A percentile compares a stretch with the other conserved stretches of the same genome.
phyloP scores from a whole-genome alignment of 768 basidiomycete species.

The Pleurotus pulmonarius region DNA sequence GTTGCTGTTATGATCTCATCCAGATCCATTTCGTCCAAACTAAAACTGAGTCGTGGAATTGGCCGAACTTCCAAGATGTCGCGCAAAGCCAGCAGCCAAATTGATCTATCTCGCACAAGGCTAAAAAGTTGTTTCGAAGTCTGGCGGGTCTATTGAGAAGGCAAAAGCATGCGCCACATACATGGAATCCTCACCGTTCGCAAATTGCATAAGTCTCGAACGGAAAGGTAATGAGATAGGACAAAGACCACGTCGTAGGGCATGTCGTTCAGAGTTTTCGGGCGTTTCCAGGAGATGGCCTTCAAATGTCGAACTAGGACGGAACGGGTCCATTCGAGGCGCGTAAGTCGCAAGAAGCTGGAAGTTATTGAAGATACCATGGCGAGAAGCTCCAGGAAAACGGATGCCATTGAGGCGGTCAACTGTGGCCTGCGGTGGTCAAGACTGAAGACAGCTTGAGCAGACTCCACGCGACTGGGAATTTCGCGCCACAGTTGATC shows the following conservation, averaged over 20 bases:
- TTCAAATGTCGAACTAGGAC: too few relatives aligned
- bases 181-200: neutral
- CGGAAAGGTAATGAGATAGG: neutral
- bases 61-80: neutral
- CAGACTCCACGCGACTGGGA: too few relatives aligned
- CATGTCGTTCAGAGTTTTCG: neutral
- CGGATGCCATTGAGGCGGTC: too few relatives aligned
- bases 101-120: neutral
- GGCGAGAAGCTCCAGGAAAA: too few relatives aligned
- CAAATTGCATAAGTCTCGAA: neutral
- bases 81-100: neutral
- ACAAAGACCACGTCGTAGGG: neutral
- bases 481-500: too few relatives aligned
- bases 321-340: too few relatives aligned
- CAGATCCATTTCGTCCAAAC: neutral
- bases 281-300: neutral
- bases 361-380: too few relatives aligned
- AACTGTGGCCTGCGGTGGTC: too few relatives aligned
- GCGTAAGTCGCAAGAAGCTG: too few relatives aligned
- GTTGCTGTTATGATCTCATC: neutral
- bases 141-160: neutral
- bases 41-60: neutral
- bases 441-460: too few relatives aligned
- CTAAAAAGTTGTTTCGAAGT: neutral
- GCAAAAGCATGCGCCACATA: neutral